Percentiles rank a stretch among this genome's conserved stretches.
These are phyloP conservation scores for Peribolospora kevripleyi DNA, from an alignment of 768 basidiomycete genomes.

Conservation along the genomic window DNA sequence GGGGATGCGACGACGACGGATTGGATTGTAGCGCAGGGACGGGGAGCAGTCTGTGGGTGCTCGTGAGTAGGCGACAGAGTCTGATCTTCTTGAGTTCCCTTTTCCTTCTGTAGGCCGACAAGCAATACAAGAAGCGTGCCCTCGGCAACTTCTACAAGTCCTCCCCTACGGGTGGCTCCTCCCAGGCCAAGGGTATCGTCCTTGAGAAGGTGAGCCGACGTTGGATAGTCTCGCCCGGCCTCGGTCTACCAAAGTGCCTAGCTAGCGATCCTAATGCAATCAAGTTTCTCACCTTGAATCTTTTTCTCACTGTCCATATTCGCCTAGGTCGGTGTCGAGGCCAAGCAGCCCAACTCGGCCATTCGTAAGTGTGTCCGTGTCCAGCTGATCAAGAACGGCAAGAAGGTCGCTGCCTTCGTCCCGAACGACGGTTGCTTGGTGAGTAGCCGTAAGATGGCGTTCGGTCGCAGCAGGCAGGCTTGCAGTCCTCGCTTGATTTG, in stretches of 20 bases:
- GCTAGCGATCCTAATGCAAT: not conserved
- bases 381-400: conserved; percentile 99
- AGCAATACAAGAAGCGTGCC: conserved; percentile 96
- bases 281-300: not conserved
- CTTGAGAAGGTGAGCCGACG: conserved; percentile 49
- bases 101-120: conserved; percentile 51
- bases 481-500: too few relatives aligned
- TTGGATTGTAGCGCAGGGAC: too few relatives aligned
- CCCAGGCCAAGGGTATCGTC: conserved; percentile 98
- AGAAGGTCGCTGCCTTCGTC: conserved; percentile 99
- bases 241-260: not conserved
- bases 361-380: conserved; percentile 99
- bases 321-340: conserved; percentile 71
- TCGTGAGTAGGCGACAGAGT: not conserved
- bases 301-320: not conserved
- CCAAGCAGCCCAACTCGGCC: conserved; percentile 99
- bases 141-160: conserved; percentile 99
- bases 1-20: not conserved
- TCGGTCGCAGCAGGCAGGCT: too few relatives aligned
- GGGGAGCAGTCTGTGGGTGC: not conserved
- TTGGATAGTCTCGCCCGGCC: too few relatives aligned
- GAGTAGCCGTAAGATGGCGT: too few relatives aligned
- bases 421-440: conserved; percentile 86
- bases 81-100: not conserved
- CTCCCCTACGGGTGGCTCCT: conserved; percentile 95